phyloP scores from a whole-genome alignment of 139 green algal genomes.

The Auxenochlorella protothecoides region DNA sequence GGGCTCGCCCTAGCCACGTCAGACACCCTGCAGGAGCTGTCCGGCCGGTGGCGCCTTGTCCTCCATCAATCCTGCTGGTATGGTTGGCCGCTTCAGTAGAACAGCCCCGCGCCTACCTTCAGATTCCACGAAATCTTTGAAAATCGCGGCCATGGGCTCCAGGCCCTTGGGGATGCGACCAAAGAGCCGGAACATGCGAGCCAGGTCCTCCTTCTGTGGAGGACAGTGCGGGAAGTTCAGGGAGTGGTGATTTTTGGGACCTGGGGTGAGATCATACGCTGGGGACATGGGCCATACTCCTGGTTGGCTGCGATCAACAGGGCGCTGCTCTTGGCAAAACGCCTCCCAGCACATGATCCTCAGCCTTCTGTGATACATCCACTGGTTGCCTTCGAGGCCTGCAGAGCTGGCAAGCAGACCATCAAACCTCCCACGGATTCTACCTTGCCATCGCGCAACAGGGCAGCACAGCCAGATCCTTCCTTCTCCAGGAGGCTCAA shows the following conservation, averaged over 20 bases:
- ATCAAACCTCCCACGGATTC: too few relatives aligned
- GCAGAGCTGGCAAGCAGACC: too few relatives aligned
- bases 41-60: background rate
- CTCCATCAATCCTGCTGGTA: background rate
- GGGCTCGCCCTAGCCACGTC: too few relatives aligned
- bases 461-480: slow-evolving; percentile 66
- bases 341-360: too few relatives aligned
- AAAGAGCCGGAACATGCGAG: slow-evolving; percentile 97
- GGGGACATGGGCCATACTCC: too few relatives aligned
- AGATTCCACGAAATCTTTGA: slow-evolving; percentile 85
- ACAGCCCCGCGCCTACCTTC: slow-evolving; percentile 44
- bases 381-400: too few relatives aligned
- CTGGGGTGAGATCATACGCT: too few relatives aligned
- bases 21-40: too few relatives aligned
- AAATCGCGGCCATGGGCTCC: slow-evolving; percentile 84
- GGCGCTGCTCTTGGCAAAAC: too few relatives aligned
- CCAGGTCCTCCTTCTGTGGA: slow-evolving; percentile 76
- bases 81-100: background rate
- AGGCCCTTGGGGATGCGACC: slow-evolving; percentile 80
- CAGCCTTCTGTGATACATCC: too few relatives aligned
- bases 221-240: background rate
- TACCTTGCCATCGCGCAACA: slow-evolving; percentile 93
- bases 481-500: slow-evolving; percentile 90
- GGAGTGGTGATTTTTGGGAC: too few relatives aligned
- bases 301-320: too few relatives aligned